phyloP scores from a whole-genome alignment of 2,329 filamentous ascomycete genomes.

The Geosmithia flava region DNA sequence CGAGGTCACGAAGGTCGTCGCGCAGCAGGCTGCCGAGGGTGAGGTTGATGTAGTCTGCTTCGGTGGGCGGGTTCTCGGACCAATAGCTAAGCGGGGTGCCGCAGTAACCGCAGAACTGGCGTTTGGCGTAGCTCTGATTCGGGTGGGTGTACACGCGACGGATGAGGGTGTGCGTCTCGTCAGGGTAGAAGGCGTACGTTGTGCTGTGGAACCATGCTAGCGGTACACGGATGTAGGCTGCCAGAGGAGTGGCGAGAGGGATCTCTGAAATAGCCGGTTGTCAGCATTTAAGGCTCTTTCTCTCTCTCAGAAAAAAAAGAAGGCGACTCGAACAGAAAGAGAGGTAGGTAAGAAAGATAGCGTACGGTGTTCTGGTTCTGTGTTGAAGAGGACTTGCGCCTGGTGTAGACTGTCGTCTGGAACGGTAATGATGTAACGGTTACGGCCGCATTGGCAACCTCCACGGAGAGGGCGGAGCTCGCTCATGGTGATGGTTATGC shows the following conservation, averaged over 20 bases:
- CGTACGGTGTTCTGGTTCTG: constrained; percentile 59
- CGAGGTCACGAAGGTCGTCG: constrained; percentile 59
- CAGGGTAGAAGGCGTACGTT: constrained; percentile 63
- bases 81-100: constrained; percentile 77
- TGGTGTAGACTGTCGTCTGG: constrained; percentile 43
- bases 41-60: constrained; percentile 69
- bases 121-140: constrained; percentile 44
- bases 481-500: constrained; percentile 25
- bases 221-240: constrained; percentile 74
- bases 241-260: constrained; percentile 59
- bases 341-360: background rate
- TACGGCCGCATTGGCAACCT: constrained; percentile 76
- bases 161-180: constrained; percentile 60
- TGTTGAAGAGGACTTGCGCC: constrained; percentile 65
- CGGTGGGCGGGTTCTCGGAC: constrained; percentile 58
- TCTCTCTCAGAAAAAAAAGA: background rate
- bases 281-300: background rate
- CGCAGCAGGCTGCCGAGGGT: constrained; percentile 65
- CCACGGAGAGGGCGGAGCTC: constrained; percentile 50
- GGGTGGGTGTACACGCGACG: constrained; percentile 53
- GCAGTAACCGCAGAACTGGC: constrained; percentile 85
- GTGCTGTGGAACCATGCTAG: constrained; percentile 68
- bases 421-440: constrained; percentile 64
- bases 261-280: constrained; percentile 30
- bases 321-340: background rate